Evolutionary conservation across 441 rosid genomes (phyloP), one percentile per base, ranked within the genome.

Genomic region (Brassica hybrid): DNA sequence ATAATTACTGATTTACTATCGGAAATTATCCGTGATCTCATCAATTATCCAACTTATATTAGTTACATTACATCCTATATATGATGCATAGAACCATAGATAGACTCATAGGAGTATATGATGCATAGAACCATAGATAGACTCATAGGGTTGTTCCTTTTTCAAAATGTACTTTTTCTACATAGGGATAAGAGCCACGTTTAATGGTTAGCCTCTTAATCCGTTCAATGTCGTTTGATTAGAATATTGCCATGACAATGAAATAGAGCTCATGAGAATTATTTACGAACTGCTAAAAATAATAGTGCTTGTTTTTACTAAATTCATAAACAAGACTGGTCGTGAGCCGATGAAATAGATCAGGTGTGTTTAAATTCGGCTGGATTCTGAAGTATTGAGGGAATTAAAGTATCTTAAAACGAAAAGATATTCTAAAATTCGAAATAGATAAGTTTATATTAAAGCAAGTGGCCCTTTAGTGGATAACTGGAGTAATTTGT

Each of bases 381-480:
- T 61, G 9, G 74, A 78, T 68, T 67, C 67, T 61, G 17, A 36
- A 36, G 65, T 38, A 0, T 41, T 67, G 25, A 32, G 57, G 32
- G 27, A 41, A 57, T 3, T 56, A 3, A 67, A 65, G 41, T 43
- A 41, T 54, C 25, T 45, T 14, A 71, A 57, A 19, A 41, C 48
- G 30, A 61, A 72, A 72, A 52, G 1, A 63, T 30, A 79, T 54
- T 74, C 78, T 17, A 54, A 64, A 60, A 74, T 43, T 63, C 67
- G 67, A 74, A 14, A 65, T 7, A 69, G 79, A 74, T 74, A 74
- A 69, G 27, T 45, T 7, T 79, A 21, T 43, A 30, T 45, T 32
- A 58, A 57, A 56, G 69, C 17, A 69, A 69, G 74, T 79, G 34
- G 13, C 38, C 57, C 71, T 68, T 52, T 69, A 57, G 75, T 79